These are phyloP conservation scores for Penicillium dipodomyicola DNA, from an alignment of 495 filamentous ascomycete genomes.

Conservation along the genomic window DNA sequence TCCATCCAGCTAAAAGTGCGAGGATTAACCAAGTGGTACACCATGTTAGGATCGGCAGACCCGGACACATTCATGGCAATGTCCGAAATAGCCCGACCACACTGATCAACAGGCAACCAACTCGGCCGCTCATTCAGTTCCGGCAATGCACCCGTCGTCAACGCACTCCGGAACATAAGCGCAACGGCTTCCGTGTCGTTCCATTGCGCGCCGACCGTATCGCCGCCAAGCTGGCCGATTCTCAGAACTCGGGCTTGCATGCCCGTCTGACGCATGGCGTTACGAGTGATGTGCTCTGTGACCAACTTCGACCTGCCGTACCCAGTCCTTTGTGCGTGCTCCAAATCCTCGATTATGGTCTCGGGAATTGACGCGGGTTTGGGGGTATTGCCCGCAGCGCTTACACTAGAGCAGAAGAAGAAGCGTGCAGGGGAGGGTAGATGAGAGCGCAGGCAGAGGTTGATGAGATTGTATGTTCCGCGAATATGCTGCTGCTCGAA, in stretches of 20 bases:
- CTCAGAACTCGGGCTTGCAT: conserved; percentile 45
- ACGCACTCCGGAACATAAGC: conserved; percentile 54
- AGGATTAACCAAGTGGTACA: conserved; percentile 55
- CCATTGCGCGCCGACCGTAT: conserved; percentile 56
- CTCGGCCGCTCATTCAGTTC: conserved; percentile 52
- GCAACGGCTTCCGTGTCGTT: conserved; percentile 64
- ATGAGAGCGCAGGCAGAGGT: conserved; percentile 47
- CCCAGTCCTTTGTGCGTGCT: conserved; percentile 51
- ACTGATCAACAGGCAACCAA: conserved; percentile 47
- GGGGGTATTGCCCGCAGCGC: conserved; percentile 40
- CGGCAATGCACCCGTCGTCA: conserved; percentile 52
- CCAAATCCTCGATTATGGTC: conserved; percentile 43
- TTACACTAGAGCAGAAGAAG: conserved; percentile 62
- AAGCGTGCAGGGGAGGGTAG: conserved; percentile 39
- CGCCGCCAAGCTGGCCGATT: conserved; percentile 64
- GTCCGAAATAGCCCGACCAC: conserved; percentile 29
- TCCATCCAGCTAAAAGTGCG: conserved; percentile 51
- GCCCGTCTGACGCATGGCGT: conserved; percentile 38
- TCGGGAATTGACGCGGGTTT: conserved; percentile 46
- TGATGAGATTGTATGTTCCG: conserved; percentile 58
- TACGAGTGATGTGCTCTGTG: conserved; percentile 52
- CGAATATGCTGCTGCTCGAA: conserved; percentile 60
- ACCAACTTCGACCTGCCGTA: conserved; percentile 65
- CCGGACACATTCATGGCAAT: conserved; percentile 13
- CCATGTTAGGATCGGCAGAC: conserved; percentile 24